Conservation (phyloP, 495 filamentous ascomycete species). For the Cercophora samala region DNA sequence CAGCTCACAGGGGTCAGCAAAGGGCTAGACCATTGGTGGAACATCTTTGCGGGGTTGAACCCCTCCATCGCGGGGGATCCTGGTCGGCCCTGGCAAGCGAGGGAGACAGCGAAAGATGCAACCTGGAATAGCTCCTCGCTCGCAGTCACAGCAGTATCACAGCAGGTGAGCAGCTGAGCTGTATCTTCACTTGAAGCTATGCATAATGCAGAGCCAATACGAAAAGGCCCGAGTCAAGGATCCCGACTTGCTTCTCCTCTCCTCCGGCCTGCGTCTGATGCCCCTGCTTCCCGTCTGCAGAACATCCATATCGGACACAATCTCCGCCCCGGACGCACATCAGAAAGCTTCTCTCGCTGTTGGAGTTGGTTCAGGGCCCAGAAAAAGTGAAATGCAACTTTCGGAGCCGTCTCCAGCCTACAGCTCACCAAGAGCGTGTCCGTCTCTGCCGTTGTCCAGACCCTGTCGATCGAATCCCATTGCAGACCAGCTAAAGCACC, state of each 20-base stretch:
- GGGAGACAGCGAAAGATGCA: conserved; percentile 10
- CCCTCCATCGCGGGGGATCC: conserved; percentile 12
- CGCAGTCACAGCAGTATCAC: too few species aligned
- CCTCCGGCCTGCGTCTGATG: background rate
- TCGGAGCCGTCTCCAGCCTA: background rate
- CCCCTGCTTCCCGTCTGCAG: too few species aligned
- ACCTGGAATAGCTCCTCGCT: too few species aligned
- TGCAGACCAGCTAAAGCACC: too few species aligned
- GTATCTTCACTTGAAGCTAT: background rate
- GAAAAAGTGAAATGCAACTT: background rate
- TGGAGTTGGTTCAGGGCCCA: background rate
- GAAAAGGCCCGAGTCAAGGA: conserved; percentile 8
- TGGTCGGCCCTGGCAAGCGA: conserved; percentile 12
- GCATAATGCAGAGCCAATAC: background rate
- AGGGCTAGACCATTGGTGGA: conserved; percentile 19
- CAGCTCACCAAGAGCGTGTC: background rate
- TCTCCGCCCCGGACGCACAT: background rate
- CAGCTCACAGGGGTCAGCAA: background rate
- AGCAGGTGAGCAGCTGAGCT: too few species aligned
- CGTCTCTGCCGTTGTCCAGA: conserved; percentile 9
- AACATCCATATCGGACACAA: background rate
- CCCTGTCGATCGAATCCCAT: conserved; percentile 15
- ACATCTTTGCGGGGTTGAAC: conserved; percentile 8
- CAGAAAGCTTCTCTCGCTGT: background rate
- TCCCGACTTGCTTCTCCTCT: background rate